A percentile compares a stretch with the other conserved stretches of the same genome.
Evolutionary conservation across 306 rosid species (phyloP).

Genomic region (Arachis hypogaea): DNA sequence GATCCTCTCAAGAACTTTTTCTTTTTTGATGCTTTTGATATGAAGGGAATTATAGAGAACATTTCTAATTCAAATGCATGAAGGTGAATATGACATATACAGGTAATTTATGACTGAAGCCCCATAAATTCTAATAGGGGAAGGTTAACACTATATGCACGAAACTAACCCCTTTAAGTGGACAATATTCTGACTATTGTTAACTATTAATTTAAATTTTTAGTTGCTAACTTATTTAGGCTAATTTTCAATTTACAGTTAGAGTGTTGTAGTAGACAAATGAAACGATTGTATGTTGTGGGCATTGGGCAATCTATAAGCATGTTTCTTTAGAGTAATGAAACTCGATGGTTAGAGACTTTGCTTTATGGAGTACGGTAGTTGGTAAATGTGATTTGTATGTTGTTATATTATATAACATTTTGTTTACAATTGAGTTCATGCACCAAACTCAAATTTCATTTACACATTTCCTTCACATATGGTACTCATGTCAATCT

Average conservation of each 20-base stretch:
- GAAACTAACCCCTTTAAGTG: slow-evolving; percentile 35
- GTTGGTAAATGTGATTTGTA: slow-evolving; percentile 9
- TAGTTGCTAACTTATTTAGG: slow-evolving; percentile 27
- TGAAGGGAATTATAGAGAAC: slow-evolving; percentile 88
- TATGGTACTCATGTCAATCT: too few species aligned
- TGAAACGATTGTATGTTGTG: slow-evolving; percentile 20
- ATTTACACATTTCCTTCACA: too few species aligned
- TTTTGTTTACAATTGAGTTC: too few species aligned
- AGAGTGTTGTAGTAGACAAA: background rate
- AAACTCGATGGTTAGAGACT: background rate
- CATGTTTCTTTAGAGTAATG: background rate
- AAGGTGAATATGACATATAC: slow-evolving; percentile 30
- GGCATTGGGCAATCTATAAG: too few species aligned
- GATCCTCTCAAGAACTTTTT: slow-evolving; percentile 82
- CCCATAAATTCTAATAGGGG: background rate
- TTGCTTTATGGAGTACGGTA: background rate
- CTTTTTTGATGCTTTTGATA: slow-evolving; percentile 85
- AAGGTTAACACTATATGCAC: slow-evolving; percentile 4
- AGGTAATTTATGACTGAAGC: background rate
- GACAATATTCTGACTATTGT: background rate
- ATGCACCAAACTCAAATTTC: too few species aligned
- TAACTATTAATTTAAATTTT: background rate
- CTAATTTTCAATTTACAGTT: slow-evolving; percentile 8
- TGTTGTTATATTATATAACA: background rate
- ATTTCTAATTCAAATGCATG: slow-evolving; percentile 44